Base-by-base conservation (phyloP, 768 basidiomycete species). In the Termitomyces bulborhizus region DNA sequence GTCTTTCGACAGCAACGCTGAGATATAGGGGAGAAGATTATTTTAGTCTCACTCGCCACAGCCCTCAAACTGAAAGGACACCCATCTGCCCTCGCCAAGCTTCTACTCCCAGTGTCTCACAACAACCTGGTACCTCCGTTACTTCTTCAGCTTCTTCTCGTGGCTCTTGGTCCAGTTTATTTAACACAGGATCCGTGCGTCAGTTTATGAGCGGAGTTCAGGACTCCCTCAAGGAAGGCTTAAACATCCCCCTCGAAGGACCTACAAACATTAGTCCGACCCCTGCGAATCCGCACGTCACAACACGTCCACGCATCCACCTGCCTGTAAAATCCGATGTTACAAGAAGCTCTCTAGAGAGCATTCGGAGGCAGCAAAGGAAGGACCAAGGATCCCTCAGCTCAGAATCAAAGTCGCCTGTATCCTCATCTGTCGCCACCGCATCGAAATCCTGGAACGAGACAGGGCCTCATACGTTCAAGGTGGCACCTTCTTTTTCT, bases 91-190 rank as follows among this genome's bases (percentile, higher is more conserved):
- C 78, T n/a, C 77, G 77, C 16, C 68, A 27, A 50, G 16, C 78
- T 0, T 78, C 82, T 1, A 70, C 76, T 4, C 76, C 76, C 1
- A 62, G 75, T 18, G 72, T 67, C 9, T 66, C 67, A 26, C 57
- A 60, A 41, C 60, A 61, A 32, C 49, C 71, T 4, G 65, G 76
- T 2, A 68, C 77, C 0, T 74, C 78, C 0, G 62, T 80, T 40
- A 71, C 77, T 44, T 72, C 82, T 0, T 84, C 85, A 0, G 78
- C 70, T 45, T 83, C 87, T 3, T 90, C 90, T 2, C 77, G 83
- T 43, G 88, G 83, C 8, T 90, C 90, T 0, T 92, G 90, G 90
- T 86, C 88, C 0, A 90, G 83, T 62, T 64, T 92, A 11, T 88
- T 90, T 65, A 85, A 83, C 56, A 72, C 86, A 0, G 81, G 80